A percentile compares a stretch with the other conserved stretches of the same genome.
phyloP scores from a whole-genome alignment of 1,284 basidiomycete species.

The Apiotrichum veenhuisii region DNA sequence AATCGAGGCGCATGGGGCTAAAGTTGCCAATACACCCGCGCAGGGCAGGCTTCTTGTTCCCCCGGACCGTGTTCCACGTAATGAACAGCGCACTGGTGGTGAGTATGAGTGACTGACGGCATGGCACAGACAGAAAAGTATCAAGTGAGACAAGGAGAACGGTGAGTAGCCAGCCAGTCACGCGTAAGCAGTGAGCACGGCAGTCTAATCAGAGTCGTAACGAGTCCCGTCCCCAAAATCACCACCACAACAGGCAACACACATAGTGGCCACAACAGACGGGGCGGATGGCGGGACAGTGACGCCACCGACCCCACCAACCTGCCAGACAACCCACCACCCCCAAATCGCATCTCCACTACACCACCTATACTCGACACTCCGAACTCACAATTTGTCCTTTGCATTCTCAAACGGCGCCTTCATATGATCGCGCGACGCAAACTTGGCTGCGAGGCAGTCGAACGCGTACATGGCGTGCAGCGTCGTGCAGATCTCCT shows the following conservation, averaged over 20 bases:
- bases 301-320: too few relatives aligned
- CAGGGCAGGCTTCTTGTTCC: slow-evolving; percentile 57
- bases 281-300: too few relatives aligned
- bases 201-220: too few relatives aligned
- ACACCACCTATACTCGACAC: not conserved
- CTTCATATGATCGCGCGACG: slow-evolving; percentile 12
- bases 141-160: too few relatives aligned
- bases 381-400: slow-evolving; percentile 31
- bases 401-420: slow-evolving; percentile 29
- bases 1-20: slow-evolving; percentile 66
- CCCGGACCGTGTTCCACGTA: slow-evolving; percentile 73
- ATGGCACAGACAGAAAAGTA: too few relatives aligned
- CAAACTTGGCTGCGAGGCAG: slow-evolving; percentile 49
- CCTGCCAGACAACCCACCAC: not conserved
- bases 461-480: slow-evolving; percentile 55
- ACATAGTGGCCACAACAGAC: too few relatives aligned
- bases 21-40: slow-evolving; percentile 97
- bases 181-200: too few relatives aligned
- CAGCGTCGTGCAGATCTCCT: slow-evolving; percentile 33
- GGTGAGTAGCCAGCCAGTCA: too few relatives aligned
- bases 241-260: too few relatives aligned
- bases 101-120: too few relatives aligned
- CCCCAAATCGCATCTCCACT: too few relatives aligned
- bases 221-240: too few relatives aligned
- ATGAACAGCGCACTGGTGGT: slow-evolving; percentile 94